Evolutionary conservation across 2,329 filamentous ascomycete species (phyloP), one percentile per base, ranked within the genome.

Genomic region (Colletotrichum sp.): DNA sequence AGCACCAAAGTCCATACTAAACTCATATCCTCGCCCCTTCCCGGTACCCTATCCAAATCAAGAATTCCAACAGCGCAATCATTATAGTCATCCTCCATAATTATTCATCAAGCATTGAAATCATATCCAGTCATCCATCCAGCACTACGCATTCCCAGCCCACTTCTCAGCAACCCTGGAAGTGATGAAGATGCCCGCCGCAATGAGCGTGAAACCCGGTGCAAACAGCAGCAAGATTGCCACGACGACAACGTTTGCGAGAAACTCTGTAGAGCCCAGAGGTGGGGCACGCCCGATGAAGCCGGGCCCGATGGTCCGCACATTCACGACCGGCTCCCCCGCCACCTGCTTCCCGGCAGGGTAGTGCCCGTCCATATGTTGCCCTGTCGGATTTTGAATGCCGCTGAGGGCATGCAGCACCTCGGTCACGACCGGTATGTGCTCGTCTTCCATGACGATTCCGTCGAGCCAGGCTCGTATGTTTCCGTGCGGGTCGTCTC

Each of bases 91-190:
- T 72, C 64, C 34, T 30, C n/a, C 28, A n/a, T 68, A 39, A 12
- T 15, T 16, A 32, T 49, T 75, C 68, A 10, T 44, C 10, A 49
- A n/a, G 8, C 62, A 15, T 67, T 15, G 18, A 64, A 6, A n/a
- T 28, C 52, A 26, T 21, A 2, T n/a, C 21, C 32, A n/a, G 49
- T 9, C 13, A 10, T 70, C 32, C 10, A 15, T 18, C 8, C 8
- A 15, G 55, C 55, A 44, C 24, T n/a, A 52, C 12, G 71, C 72
- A 18, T 73, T 64, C 3, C 70, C 64, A 52, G 15, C 64, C 73
- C 74, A 76, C 49, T 65, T 55, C 49, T 76, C 74, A 4, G 74
- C 74, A 59, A 76, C 64, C 15, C 74, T 44, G 10, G 74, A 76
- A 8, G 74, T 76, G 16, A 76, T 21, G 21, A 76, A 76, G 15